Conservation (phyloP, 495 filamentous ascomycete genomes). For the Usnea hakonensis region DNA sequence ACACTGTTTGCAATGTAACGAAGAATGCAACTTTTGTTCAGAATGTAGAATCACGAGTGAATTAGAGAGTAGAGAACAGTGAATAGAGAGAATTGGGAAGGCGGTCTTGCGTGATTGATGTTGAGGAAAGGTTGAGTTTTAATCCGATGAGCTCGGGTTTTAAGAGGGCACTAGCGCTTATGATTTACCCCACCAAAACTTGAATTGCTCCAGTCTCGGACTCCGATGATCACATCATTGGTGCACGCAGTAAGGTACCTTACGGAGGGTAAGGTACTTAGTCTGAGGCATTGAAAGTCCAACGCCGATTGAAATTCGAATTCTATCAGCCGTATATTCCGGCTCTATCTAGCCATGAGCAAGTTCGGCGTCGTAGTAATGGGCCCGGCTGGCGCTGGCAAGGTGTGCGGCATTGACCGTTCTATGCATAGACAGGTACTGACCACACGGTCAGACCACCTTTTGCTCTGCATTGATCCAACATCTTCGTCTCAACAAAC, state of each 20-base stretch:
- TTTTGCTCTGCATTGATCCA: slow-evolving; percentile 92
- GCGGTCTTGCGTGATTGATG: not conserved
- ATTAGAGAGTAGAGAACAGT: not conserved
- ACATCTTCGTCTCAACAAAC: slow-evolving; percentile 78
- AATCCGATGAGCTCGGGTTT: no score
- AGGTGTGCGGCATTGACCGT: slow-evolving; percentile 43
- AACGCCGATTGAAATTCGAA: no score
- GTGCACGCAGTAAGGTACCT: not conserved
- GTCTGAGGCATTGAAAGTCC: no score
- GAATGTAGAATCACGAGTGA: no score
- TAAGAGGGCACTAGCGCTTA: not conserved
- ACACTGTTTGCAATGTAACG: not conserved
- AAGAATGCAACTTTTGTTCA: not conserved
- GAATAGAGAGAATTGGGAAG: not conserved
- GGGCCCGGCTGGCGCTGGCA: slow-evolving; percentile 84
- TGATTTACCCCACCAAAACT: not conserved
- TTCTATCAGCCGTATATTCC: not conserved
- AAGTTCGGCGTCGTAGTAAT: slow-evolving; percentile 93
- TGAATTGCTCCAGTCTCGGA: not conserved
- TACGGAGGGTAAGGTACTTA: no score
- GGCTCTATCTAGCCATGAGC: slow-evolving; percentile 53
- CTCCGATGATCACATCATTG: not conserved
- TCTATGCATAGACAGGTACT: not conserved
- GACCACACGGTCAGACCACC: slow-evolving; percentile 55
- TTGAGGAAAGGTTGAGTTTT: not conserved